A percentile compares a stretch with the other conserved stretches of the same genome.
These are phyloP conservation scores for Aspergillus incahuasiensis DNA, from an alignment of 495 filamentous ascomycete genomes.

Conservation along the genomic window DNA sequence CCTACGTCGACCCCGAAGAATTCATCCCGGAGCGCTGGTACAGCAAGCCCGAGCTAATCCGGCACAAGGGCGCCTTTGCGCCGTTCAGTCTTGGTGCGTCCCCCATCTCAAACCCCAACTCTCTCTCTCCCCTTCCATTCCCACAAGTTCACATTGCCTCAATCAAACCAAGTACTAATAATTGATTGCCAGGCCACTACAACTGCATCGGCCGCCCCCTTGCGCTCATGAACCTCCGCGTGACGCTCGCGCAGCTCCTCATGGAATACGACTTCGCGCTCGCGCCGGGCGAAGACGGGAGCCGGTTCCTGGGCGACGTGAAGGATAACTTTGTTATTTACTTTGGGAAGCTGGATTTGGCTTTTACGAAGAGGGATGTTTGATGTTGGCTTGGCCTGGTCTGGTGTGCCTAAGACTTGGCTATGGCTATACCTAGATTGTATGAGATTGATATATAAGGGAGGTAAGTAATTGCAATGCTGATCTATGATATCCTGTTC, in stretches of 20 bases:
- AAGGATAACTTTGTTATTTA: not conserved
- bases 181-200: not conserved
- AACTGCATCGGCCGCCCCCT: constrained; percentile 16
- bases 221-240: constrained; percentile 15
- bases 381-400: too few relatives aligned
- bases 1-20: constrained; percentile 30
- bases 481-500: too few relatives aligned
- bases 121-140: not conserved
- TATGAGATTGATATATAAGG: too few relatives aligned
- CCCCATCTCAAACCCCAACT: too few relatives aligned
- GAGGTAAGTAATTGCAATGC: too few relatives aligned
- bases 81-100: constrained; percentile 37
- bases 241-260: constrained; percentile 13
- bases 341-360: not conserved
- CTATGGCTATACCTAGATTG: too few relatives aligned
- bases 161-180: not conserved
- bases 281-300: constrained; percentile 7
- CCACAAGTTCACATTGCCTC: not conserved
- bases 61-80: constrained; percentile 41
- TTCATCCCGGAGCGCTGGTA: constrained; percentile 57
- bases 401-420: too few relatives aligned
- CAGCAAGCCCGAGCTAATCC: constrained; percentile 39
- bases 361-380: not conserved
- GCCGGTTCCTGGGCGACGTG: not conserved
- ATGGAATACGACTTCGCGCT: constrained; percentile 14